Conservation (phyloP, 192 early-diverging fungal genomes). For the Geranomyces variabilis region DNA sequence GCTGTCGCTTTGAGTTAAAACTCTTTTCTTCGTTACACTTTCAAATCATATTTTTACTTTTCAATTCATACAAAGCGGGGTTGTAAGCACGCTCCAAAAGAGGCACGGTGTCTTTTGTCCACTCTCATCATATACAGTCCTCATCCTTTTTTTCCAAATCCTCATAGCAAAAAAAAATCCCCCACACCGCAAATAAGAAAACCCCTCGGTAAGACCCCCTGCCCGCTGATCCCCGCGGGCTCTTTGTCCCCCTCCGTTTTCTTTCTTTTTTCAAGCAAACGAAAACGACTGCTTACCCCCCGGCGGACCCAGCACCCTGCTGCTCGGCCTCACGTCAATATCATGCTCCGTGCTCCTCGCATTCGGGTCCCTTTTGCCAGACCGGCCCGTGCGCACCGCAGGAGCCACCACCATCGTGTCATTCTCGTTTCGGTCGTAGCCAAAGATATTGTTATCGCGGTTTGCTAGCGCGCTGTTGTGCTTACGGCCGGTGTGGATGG, state of each 20-base stretch:
- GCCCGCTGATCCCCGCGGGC: no score
- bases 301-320: conserved; percentile 41
- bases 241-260: neutral
- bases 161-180: no score
- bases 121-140: no score
- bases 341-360: conserved; percentile 31
- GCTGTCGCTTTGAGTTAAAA: no score
- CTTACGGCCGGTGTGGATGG: conserved; percentile 12
- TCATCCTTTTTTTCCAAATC: no score
- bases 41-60: no score
- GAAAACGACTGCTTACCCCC: conserved; percentile 31
- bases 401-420: neutral
- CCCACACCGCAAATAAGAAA: no score
- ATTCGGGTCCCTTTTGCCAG: conserved; percentile 39
- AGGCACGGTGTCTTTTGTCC: no score
- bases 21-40: no score
- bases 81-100: no score
- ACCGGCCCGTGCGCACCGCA: neutral
- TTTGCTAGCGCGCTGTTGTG: conserved; percentile 9
- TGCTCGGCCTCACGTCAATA: conserved; percentile 19
- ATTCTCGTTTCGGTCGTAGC: conserved; percentile 8
- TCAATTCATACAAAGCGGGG: no score
- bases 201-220: no score
- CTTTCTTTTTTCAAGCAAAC: conserved; percentile 3
- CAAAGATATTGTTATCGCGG: conserved; percentile 27